Base-by-base conservation (phyloP, 2,329 filamentous ascomycete genomes). In the Fusarium mangiferae region DNA sequence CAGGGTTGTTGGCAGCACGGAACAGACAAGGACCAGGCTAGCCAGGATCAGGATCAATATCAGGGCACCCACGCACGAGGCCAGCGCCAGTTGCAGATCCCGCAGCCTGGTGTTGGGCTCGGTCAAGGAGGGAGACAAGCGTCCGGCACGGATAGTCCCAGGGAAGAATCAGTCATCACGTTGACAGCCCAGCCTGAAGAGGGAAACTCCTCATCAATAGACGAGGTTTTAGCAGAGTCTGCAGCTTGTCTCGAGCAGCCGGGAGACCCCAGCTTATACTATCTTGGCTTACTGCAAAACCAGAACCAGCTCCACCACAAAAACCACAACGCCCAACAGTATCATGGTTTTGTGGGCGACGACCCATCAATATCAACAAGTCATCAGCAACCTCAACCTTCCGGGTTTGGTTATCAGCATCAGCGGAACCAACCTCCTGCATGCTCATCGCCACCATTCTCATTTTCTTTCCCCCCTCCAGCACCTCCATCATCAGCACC, bases 51-150 rank as follows among this genome's bases (percentile, higher is more conserved):
- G 55, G 48, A 67, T 49, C 73, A 75, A 63, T 56, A 76, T 70
- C 74, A 76, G 62, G 74, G 76, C 72, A 69, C 68, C 75, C 68
- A 75, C 71, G 73, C 68, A 65, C 76, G 61, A 76, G 75, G 65
- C 66, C 70, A 75, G 62, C 69, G 62, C 60, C 72, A 70, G 60
- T 68, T 70, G 76, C 76, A 76, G 76, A 78, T 78, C 76, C 68
- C 76, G 74, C 74, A 62, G 55, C 59, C 57, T 63, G 68, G 66
- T 66, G 65, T 78, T 77, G 76, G 76, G 76, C 73, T 78, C 74
- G 74, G 76, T 75, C 74, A 69, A 62, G 63, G 66, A 76, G 75
- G 67, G 48, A 73, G 70, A 75, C 72, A 78, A 77, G 76, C 59
- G 45, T 55, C 55, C 36, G 54, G 62, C 59, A 55, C 61, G 52